Evolutionary conservation across 2,329 filamentous ascomycete species (phyloP), one percentile per base, ranked within the genome.

Genomic region (Cladosporium austrohemisphaericum): DNA sequence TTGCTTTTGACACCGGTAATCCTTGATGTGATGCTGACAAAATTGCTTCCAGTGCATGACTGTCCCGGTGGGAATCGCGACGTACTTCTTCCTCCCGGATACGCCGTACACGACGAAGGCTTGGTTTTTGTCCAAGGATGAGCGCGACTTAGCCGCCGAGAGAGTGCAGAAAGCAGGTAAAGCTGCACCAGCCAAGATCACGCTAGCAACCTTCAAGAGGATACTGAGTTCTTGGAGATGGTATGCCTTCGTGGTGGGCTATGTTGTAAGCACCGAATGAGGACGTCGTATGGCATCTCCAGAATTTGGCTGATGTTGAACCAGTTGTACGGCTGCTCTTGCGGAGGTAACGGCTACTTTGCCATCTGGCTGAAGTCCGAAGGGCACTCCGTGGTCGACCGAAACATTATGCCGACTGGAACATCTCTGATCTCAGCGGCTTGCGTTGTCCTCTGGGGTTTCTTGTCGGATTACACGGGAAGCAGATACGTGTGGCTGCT

Each of bases 371-470:
- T 74, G 1, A 73, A 64, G 37, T 49, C 69, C 31, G 71, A 70
- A 0, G 68, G 70, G 22, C 77, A 77, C 56, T 68, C 67, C 0
- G 60, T 77, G 49, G 53, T 51, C 47, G 79, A 84, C 2, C 85
- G 84, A 9, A 78, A 82, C 32, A 76, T 75, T 1, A 72, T 76
- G 0, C 76, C 74, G 0, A 73, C 81, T 8, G 41, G 41, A 14
- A 38, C 35, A 1, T 38, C 35, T 3, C 35, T 38, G 8, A 38
- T 38, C 19, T 38, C 35, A 22, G 35, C 35, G 13, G 20, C 35
- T 5, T 51, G 49, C 13, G 49, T 51, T 13, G 41, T 51, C 5
- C 41, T 51, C 16, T 51, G 49, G 49, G 49, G 49, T 0, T 51
- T 51, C 33, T 14, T 51, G 7, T 51, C 49, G 8, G 49, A 51